Evolutionary conservation across 768 basidiomycete species (phyloP).

Genomic region (Tubosaeta sp.): DNA sequence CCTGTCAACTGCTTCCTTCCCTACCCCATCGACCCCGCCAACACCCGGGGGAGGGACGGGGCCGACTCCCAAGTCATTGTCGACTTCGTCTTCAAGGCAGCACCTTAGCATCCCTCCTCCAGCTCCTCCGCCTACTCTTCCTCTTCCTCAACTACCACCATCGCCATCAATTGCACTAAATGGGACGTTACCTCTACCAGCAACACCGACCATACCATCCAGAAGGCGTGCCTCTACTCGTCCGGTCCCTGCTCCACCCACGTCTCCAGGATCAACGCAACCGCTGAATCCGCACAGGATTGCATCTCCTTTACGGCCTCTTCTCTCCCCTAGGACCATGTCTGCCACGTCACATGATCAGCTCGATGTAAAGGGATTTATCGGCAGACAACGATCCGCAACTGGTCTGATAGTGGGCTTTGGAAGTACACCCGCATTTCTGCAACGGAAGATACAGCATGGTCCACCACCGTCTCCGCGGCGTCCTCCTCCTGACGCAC

Average conservation of each 20-base stretch:
- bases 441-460: constrained; percentile 28
- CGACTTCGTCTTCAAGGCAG: constrained; percentile 20
- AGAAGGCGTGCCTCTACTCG: constrained; percentile 14
- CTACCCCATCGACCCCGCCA: not conserved
- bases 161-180: constrained; percentile 6
- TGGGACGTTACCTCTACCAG: constrained; percentile 1
- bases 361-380: constrained; percentile 1
- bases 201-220: constrained; percentile 1
- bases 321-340: constrained; percentile 13
- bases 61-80: constrained; percentile 7
- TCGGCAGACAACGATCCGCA: constrained; percentile 15
- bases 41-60: not conserved
- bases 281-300: constrained; percentile 12
- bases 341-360: constrained; percentile 7
- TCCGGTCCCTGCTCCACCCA: constrained; percentile 13
- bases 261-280: constrained; percentile 5
- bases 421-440: constrained; percentile 21
- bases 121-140: constrained; percentile 28
- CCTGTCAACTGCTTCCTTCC: constrained; percentile 13
- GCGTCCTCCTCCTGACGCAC: constrained; percentile 25
- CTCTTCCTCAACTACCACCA: constrained; percentile 28
- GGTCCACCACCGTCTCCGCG: constrained; percentile 24
- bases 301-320: constrained; percentile 22
- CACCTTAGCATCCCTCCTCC: constrained; percentile 28
- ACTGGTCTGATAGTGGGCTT: constrained; percentile 2